A percentile compares a stretch with the other conserved stretches of the same genome.
These are phyloP conservation scores for Venturia pyrina DNA, from an alignment of 2,329 filamentous ascomycete species.

Conservation along the genomic window DNA sequence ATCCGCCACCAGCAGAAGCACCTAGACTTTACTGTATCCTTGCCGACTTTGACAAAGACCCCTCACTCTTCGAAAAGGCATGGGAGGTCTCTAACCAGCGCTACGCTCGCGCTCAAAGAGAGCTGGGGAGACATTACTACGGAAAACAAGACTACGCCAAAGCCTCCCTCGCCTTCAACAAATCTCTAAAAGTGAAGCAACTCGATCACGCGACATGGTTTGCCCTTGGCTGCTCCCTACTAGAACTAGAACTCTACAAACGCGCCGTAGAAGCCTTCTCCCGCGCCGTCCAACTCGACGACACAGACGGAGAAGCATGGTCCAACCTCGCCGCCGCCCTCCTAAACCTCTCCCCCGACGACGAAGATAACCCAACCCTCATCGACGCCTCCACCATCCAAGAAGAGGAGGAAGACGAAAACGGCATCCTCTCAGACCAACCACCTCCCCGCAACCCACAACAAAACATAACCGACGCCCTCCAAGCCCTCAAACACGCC, in stretches of 20 bases:
- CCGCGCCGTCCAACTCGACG: slow-evolving; percentile 73
- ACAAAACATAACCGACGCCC: slow-evolving; percentile 59
- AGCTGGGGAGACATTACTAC: slow-evolving; percentile 70
- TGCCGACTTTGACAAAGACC: slow-evolving; percentile 73
- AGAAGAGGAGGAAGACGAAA: slow-evolving; percentile 5
- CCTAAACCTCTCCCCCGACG: slow-evolving; percentile 41
- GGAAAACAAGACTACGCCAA: slow-evolving; percentile 53
- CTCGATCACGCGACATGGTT: slow-evolving; percentile 82
- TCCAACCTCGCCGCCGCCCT: slow-evolving; percentile 85
- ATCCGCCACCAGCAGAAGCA: slow-evolving; percentile 68
- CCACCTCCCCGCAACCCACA: slow-evolving; percentile 39
- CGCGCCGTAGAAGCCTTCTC: slow-evolving; percentile 77
- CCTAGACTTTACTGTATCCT: slow-evolving; percentile 87
- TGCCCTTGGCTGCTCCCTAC: slow-evolving; percentile 75
- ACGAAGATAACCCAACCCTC: background rate
- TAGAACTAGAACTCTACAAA: slow-evolving; percentile 66
- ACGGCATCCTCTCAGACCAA: slow-evolving; percentile 12
- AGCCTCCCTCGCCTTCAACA: slow-evolving; percentile 67
- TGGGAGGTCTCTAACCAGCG: slow-evolving; percentile 77
- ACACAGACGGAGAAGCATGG: slow-evolving; percentile 86
- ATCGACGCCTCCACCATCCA: slow-evolving; percentile 4
- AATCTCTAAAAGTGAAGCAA: slow-evolving; percentile 68
- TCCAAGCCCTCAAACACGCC: slow-evolving; percentile 79
- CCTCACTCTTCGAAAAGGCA: slow-evolving; percentile 67
- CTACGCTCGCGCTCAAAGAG: slow-evolving; percentile 80